These are phyloP conservation scores for Benincasa hispida DNA, from an alignment of 306 rosid species.

Conservation along the genomic window DNA sequence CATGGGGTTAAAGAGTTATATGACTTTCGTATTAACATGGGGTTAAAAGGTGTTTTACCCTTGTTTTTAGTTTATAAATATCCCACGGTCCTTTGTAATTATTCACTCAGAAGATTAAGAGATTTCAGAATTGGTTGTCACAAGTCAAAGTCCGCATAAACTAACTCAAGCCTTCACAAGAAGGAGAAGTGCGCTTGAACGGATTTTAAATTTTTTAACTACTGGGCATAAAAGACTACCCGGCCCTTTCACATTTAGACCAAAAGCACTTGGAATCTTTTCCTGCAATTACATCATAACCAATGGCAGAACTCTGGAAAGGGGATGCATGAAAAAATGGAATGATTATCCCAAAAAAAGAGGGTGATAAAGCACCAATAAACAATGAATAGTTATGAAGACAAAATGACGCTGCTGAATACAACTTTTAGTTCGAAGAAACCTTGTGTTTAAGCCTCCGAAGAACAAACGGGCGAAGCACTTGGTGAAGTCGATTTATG, in stretches of 20 bases:
- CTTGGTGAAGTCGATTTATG: conserved; percentile 98
- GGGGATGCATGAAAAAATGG: not conserved
- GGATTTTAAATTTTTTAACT: not conserved
- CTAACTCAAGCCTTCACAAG: too few species aligned
- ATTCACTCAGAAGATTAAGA: too few species aligned
- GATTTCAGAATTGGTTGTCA: too few species aligned
- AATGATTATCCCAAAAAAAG: not conserved
- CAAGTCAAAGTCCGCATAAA: too few species aligned
- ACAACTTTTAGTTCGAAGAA: not conserved
- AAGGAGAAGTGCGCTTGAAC: not conserved
- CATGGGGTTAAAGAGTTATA: too few species aligned
- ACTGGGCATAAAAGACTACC: not conserved
- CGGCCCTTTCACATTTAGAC: not conserved
- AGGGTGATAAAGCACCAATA: not conserved
- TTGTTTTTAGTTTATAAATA: too few species aligned
- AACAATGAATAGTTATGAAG: conserved; percentile 7
- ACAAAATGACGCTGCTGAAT: not conserved
- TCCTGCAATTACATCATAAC: not conserved
- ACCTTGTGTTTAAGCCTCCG: conserved; percentile 99
- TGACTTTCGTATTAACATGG: too few species aligned
- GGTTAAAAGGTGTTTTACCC: too few species aligned
- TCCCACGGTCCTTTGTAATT: too few species aligned
- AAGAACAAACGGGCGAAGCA: conserved; percentile 95
- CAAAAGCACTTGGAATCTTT: not conserved
- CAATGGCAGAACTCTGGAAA: not conserved